These are phyloP conservation scores for Ophiocordyceps australis DNA, from an alignment of 2,329 filamentous ascomycete genomes.

Conservation along the genomic window DNA sequence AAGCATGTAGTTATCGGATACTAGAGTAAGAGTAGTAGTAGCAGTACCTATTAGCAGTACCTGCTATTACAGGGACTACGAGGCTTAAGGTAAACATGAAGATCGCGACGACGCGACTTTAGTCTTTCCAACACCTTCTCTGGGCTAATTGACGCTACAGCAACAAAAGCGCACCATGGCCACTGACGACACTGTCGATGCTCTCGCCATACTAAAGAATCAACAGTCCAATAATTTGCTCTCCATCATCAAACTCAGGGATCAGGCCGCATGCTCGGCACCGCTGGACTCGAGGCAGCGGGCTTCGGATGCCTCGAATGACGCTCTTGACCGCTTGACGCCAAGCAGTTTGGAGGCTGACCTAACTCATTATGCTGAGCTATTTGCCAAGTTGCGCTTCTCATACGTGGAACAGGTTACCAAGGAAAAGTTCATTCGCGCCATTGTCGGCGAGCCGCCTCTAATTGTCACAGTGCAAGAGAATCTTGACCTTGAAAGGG, in stretches of 20 bases:
- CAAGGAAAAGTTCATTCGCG: conserved; percentile 91
- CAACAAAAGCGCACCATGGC: conserved; percentile 9
- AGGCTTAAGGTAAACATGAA: too few relatives aligned
- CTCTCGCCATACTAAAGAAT: conserved; percentile 28
- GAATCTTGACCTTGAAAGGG: conserved; percentile 57
- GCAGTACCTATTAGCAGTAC: too few relatives aligned
- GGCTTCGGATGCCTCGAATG: conserved; percentile 54
- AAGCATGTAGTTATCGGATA: too few relatives aligned
- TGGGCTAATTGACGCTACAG: neutral
- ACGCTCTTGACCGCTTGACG: conserved; percentile 46
- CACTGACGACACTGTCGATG: conserved; percentile 15
- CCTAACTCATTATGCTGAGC: conserved; percentile 77
- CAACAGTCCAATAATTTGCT: conserved; percentile 43
- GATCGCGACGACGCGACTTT: too few relatives aligned
- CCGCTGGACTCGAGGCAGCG: conserved; percentile 25
- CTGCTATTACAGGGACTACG: too few relatives aligned
- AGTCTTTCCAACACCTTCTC: too few relatives aligned
- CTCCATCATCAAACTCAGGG: conserved; percentile 59
- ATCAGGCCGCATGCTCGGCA: conserved; percentile 44
- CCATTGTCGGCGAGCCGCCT: conserved; percentile 80
- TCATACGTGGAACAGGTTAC: conserved; percentile 97
- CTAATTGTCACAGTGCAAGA: conserved; percentile 68
- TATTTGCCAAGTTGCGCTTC: conserved; percentile 92
- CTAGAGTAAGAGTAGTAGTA: too few relatives aligned
- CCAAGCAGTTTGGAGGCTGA: conserved; percentile 69